Evolutionary conservation across 2,329 filamentous ascomycete species (phyloP), one percentile per base, ranked within the genome.

Genomic region (Endothia cerciana): DNA sequence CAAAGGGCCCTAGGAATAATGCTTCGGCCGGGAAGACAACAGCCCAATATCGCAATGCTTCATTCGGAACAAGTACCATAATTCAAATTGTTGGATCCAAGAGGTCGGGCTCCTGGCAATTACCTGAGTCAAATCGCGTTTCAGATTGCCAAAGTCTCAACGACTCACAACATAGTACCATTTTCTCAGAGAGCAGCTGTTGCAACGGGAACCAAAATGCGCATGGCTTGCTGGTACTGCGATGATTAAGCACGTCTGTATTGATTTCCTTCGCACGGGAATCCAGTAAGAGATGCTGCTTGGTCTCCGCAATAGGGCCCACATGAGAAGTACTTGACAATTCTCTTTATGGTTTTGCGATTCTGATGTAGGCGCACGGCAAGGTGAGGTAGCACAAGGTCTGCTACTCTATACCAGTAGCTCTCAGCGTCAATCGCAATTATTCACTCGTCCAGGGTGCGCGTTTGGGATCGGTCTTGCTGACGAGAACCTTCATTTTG

Each of bases 81-180:
- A 25, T 13, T 36, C 43, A 41, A 36, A 30, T 3, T 41, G 8
- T 33, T 36, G 56, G 43, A 17, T 59, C 25, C 22, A 53, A 55
- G 36, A 53, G 4, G 3, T 53, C 36, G 41, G 41, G 33, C 15
- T 57, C 15, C 38, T 25, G 43, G 36, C 7, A 36, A 60, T 11
- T 36, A 60, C 38, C 62, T 36, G 55, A 60, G 22, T 51, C 36
- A 53, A 51, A 25, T 17, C 22, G 17, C 13, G 38, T 64, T 60
- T 47, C 45, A 49, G 43, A 30, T 28, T 41, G 45, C 38, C 40
- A 10, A 25, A n/a, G 11, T 17, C 33, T 25, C 33, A 53, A 19
- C n/a, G 47, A 53, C 22, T 40, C 47, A 43, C 47, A 38, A 28
- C 28, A 62, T 53, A 25, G 11, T 36, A 49, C 55, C 13, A 17